These are phyloP conservation scores for Pilaira anomala DNA, from an alignment of 192 early-diverging fungal species.

Conservation along the genomic window DNA sequence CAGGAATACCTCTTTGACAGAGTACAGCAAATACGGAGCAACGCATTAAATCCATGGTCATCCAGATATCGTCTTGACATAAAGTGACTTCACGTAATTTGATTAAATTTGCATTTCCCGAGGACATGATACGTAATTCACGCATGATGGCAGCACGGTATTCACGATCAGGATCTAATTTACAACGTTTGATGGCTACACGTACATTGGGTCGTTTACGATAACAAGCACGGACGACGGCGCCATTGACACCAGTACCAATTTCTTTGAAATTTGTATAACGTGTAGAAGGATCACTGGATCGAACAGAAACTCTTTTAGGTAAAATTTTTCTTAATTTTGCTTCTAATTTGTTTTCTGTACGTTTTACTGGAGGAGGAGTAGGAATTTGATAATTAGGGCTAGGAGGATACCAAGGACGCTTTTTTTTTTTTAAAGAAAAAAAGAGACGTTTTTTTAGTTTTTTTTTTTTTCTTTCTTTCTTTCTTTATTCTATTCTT, in stretches of 20 bases:
- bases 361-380: slow-evolving; percentile 27
- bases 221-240: slow-evolving; percentile 33
- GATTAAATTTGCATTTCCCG: slow-evolving; percentile 36
- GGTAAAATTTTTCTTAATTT: slow-evolving; percentile 30
- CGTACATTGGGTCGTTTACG: slow-evolving; percentile 29
- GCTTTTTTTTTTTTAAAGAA: slow-evolving; percentile 18
- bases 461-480: neutral
- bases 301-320: slow-evolving; percentile 16
- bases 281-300: slow-evolving; percentile 21
- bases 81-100: slow-evolving; percentile 37
- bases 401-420: slow-evolving; percentile 38
- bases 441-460: no score
- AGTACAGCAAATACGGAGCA: slow-evolving; percentile 41
- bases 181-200: slow-evolving; percentile 41
- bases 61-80: slow-evolving; percentile 38
- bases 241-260: slow-evolving; percentile 37
- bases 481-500: neutral
- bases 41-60: slow-evolving; percentile 42
- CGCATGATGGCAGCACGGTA: slow-evolving; percentile 42
- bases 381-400: slow-evolving; percentile 28
- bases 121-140: slow-evolving; percentile 41
- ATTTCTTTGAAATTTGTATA: slow-evolving; percentile 34
- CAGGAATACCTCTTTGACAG: slow-evolving; percentile 40
- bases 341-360: slow-evolving; percentile 35
- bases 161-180: slow-evolving; percentile 38